Conservation (phyloP, 768 basidiomycete species). For the Leucogyrophana mollusca region DNA sequence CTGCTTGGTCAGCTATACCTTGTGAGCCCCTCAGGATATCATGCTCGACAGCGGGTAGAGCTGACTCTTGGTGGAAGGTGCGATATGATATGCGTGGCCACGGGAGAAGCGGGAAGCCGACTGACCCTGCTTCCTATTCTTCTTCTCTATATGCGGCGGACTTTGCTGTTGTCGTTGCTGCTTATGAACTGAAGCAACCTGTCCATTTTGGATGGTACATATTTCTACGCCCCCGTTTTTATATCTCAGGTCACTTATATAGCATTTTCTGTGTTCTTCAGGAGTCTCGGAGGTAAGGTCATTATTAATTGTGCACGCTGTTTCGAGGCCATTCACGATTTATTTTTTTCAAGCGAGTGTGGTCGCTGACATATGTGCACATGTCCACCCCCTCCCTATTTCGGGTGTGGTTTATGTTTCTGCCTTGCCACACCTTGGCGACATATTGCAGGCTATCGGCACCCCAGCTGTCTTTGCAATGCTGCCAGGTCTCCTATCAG, state of each 20-base stretch:
- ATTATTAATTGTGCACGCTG: background rate
- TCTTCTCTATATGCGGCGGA: slow-evolving; percentile 30
- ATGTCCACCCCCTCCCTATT: slow-evolving; percentile 24
- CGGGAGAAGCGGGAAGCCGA: slow-evolving; percentile 29
- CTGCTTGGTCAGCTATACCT: slow-evolving; percentile 29
- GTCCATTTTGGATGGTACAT: slow-evolving; percentile 35
- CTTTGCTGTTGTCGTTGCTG: slow-evolving; percentile 29
- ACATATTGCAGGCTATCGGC: slow-evolving; percentile 19
- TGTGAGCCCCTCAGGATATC: slow-evolving; percentile 6
- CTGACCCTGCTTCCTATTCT: slow-evolving; percentile 21
- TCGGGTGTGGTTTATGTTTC: slow-evolving; percentile 28
- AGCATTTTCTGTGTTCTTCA: slow-evolving; percentile 21
- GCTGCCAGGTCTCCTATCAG: slow-evolving; percentile 21
- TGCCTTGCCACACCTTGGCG: slow-evolving; percentile 25
- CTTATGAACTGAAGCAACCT: slow-evolving; percentile 26
- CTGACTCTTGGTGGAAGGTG: slow-evolving; percentile 21
- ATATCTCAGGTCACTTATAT: slow-evolving; percentile 7
- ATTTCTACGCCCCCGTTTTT: too few relatives aligned
- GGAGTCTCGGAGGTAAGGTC: slow-evolving; percentile 31
- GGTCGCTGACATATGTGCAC: slow-evolving; percentile 25
- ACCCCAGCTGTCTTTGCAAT: slow-evolving; percentile 16
- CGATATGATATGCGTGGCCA: slow-evolving; percentile 35
- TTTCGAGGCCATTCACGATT: background rate
- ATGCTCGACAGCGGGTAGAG: background rate
- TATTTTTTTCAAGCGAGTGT: slow-evolving; percentile 23